Percentiles rank a stretch among this genome's conserved stretches.
These are phyloP conservation scores for Akanthomyces uredinophilus DNA, from an alignment of 2,329 filamentous ascomycete genomes.

Conservation along the genomic window DNA sequence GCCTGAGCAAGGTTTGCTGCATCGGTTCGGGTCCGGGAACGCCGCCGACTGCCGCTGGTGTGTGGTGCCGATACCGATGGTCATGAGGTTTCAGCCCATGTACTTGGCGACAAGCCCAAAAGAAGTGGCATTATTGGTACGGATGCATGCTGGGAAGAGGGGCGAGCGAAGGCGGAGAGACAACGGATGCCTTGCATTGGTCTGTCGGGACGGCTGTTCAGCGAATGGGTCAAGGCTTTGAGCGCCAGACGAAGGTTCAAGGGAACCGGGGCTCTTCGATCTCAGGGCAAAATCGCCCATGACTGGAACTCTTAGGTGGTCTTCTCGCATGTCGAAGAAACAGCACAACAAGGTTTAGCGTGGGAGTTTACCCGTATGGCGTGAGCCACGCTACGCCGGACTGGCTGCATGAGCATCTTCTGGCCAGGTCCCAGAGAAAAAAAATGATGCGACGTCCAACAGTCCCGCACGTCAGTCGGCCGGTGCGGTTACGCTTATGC, in stretches of 20 bases:
- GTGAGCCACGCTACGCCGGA: constrained; percentile 2
- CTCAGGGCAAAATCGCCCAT: background rate
- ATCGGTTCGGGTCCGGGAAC: constrained; percentile 10
- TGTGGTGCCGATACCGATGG: constrained; percentile 9
- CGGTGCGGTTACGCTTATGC: constrained; percentile 13
- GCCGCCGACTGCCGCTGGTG: constrained; percentile 11
- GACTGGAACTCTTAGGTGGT: background rate
- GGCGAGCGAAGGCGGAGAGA: constrained; percentile 4
- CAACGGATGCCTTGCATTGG: background rate
- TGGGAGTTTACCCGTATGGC: background rate
- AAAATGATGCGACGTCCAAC: constrained; percentile 4
- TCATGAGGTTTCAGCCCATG: background rate
- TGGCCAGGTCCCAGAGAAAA: background rate
- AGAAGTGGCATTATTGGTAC: constrained; percentile 2
- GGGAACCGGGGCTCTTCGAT: background rate
- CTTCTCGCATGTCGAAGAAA: background rate
- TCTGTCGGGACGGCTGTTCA: background rate
- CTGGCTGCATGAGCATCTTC: background rate
- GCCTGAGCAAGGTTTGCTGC: background rate
- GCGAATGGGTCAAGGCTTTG: background rate
- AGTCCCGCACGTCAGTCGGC: constrained; percentile 9
- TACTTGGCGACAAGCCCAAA: background rate
- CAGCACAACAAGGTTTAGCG: constrained; percentile 8
- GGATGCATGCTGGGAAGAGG: background rate
- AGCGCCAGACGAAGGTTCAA: background rate